A percentile compares a stretch with the other conserved stretches of the same genome.
Evolutionary conservation across 768 basidiomycete genomes (phyloP).

Genomic region (Albatrellus ellisii): DNA sequence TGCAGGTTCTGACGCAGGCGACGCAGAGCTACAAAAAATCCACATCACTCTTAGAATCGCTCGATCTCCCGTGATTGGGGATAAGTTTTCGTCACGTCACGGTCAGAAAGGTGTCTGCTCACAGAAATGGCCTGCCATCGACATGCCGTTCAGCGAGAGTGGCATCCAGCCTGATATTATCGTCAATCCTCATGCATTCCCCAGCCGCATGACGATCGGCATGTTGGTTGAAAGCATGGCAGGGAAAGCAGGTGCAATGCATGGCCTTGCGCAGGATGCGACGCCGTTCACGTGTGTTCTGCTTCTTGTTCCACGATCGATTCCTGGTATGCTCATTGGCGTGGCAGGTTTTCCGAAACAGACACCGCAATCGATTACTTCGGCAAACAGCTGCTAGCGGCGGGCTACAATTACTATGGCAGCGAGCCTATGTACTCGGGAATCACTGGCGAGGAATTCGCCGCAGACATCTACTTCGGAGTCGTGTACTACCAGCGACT

Average conservation of each 20-base stretch:
- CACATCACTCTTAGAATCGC: constrained; percentile 90
- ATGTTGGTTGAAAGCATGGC: constrained; percentile 99
- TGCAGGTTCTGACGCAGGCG: constrained; percentile 74
- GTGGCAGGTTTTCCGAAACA: constrained; percentile 76
- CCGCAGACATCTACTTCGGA: constrained; percentile 96
- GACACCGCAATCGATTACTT: constrained; percentile 98
- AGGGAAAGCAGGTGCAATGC: constrained; percentile 98
- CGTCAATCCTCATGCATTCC: constrained; percentile 99
- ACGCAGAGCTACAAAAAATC: constrained; percentile 81
- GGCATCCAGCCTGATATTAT: constrained; percentile 99
- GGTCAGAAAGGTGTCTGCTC: constrained; percentile 99
- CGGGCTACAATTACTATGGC: constrained; percentile 98
- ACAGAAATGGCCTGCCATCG: constrained; percentile 95
- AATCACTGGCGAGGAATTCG: constrained; percentile 97
- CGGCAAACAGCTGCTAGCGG: constrained; percentile 82
- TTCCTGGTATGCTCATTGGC: constrained; percentile 3
- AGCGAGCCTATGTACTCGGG: constrained; percentile 99
- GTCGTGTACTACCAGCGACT: constrained; percentile 98
- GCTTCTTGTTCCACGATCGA: neutral
- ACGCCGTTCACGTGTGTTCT: constrained; percentile 86
- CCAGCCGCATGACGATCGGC: constrained; percentile 98
- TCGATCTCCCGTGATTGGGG: constrained; percentile 93
- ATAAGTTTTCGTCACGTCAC: constrained; percentile 98
- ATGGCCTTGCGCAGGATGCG: constrained; percentile 95
- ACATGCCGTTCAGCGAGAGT: constrained; percentile 99